Conservation (phyloP, 352 stramenopile genomes). For the Pythium sukuiense region DNA sequence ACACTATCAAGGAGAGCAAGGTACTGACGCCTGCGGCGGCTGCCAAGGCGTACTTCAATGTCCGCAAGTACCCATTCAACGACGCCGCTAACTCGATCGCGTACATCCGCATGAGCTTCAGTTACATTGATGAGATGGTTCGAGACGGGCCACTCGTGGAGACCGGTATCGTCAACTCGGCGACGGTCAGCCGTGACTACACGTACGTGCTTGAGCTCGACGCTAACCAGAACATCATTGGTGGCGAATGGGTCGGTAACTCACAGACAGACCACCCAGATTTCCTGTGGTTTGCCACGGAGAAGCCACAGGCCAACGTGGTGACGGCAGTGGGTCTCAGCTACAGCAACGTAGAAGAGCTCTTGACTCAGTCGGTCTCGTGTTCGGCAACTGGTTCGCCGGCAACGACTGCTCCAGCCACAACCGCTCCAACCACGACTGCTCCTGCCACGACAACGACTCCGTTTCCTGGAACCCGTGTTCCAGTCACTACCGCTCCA, state of each 20-base stretch:
- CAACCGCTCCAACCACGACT: neutral
- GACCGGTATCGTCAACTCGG: conserved; percentile 35
- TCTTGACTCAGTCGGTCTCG: too few species aligned
- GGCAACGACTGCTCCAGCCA: neutral
- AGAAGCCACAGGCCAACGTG: neutral
- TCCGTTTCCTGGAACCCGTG: neutral
- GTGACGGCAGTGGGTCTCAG: conserved; percentile 14
- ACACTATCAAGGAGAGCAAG: conserved; percentile 36
- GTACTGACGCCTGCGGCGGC: conserved; percentile 33
- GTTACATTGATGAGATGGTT: conserved; percentile 33
- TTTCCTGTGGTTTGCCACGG: conserved; percentile 60
- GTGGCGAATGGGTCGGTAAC: conserved; percentile 57
- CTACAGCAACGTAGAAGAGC: conserved; percentile 11
- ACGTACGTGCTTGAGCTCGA: conserved; percentile 68
- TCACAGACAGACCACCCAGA: conserved; percentile 57
- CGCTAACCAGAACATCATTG: conserved; percentile 52
- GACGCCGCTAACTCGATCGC: too few species aligned
- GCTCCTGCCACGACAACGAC: neutral
- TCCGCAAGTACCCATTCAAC: conserved; percentile 41
- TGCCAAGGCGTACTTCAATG: conserved; percentile 13
- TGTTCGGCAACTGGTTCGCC: conserved; percentile 8
- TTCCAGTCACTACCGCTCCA: too few species aligned
- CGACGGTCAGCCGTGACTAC: conserved; percentile 53
- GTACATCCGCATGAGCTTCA: too few species aligned
- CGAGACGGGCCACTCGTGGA: conserved; percentile 46